Percentiles rank a stretch among this genome's conserved stretches.
Evolutionary conservation across 495 filamentous ascomycete genomes (phyloP).

Genomic region (Aspergillus affinis): DNA sequence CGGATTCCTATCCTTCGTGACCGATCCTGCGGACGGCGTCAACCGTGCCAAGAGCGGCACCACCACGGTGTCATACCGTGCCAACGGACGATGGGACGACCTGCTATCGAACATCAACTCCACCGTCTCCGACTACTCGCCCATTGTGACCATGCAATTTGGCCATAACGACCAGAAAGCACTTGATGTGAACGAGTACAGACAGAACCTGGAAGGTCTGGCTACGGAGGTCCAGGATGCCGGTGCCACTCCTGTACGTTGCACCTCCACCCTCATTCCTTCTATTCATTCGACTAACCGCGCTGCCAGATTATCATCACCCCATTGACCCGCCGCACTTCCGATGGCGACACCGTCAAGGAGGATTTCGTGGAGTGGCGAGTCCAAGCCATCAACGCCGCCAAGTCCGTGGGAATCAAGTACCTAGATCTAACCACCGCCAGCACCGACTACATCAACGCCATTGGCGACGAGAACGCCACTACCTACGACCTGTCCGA

Average conservation of each 20-base stretch:
- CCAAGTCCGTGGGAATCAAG: slow-evolving; percentile 10
- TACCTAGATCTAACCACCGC: slow-evolving; percentile 14
- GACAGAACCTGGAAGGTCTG: slow-evolving; percentile 39
- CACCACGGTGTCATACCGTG: slow-evolving; percentile 48
- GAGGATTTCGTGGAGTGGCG: slow-evolving; percentile 10
- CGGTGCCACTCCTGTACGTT: slow-evolving; percentile 37
- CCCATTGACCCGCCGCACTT: slow-evolving; percentile 9
- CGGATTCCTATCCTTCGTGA: slow-evolving; percentile 46
- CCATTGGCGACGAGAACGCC: slow-evolving; percentile 14
- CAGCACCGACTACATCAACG: slow-evolving; percentile 12
- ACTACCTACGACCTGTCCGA: slow-evolving; percentile 10
- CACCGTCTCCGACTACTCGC: slow-evolving; percentile 26
- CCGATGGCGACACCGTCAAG: slow-evolving; percentile 1
- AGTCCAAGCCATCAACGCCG: slow-evolving; percentile 13
- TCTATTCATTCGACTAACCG: neutral
- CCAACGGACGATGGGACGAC: slow-evolving; percentile 46
- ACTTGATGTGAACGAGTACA: slow-evolving; percentile 36
- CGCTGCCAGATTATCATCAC: slow-evolving; percentile 14
- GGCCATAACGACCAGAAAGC: slow-evolving; percentile 59
- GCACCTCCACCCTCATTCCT: neutral
- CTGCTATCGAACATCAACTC: slow-evolving; percentile 31
- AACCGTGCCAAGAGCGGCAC: slow-evolving; percentile 52
- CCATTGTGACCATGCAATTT: slow-evolving; percentile 54
- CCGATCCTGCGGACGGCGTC: slow-evolving; percentile 38
- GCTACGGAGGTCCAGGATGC: slow-evolving; percentile 36